Conservation (phyloP, 768 basidiomycete species). For the Lepiota brunneoincarnata region DNA sequence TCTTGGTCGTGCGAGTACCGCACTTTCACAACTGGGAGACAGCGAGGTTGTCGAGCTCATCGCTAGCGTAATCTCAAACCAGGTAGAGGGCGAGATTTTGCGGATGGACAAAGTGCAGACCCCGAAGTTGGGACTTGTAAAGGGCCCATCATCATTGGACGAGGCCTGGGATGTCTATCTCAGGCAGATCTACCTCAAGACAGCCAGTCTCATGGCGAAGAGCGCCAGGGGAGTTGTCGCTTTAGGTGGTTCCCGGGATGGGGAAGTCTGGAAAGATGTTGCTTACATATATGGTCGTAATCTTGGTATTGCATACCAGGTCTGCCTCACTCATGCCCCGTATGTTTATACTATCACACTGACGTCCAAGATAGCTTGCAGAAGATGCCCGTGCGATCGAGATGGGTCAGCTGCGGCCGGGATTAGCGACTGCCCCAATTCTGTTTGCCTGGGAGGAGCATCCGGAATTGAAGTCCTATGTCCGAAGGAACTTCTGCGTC, state of each 20-base stretch:
- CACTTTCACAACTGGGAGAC: conserved; percentile 82
- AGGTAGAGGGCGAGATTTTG: conserved; percentile 96
- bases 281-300: conserved; percentile 92
- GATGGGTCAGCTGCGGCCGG: conserved; percentile 31
- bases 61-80: conserved; percentile 86
- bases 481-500: conserved; percentile 72
- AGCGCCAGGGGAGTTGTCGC: conserved; percentile 80
- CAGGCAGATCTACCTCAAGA: conserved; percentile 70
- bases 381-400: conserved; percentile 83
- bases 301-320: conserved; percentile 76
- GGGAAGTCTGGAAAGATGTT: conserved; percentile 83
- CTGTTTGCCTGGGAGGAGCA: conserved; percentile 87
- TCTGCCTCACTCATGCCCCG: conserved; percentile 15
- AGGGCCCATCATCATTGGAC: conserved; percentile 27
- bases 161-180: conserved; percentile 78
- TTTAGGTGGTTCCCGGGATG: conserved; percentile 76
- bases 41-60: conserved; percentile 92
- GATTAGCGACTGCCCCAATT: conserved; percentile 72
- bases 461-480: conserved; percentile 71
- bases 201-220: conserved; percentile 90
- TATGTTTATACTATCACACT: conserved; percentile 3
- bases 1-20: conserved; percentile 85
- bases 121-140: conserved; percentile 29
- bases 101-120: conserved; percentile 60
- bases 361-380: conserved; percentile 9